Evolutionary conservation across 1,284 basidiomycete genomes (phyloP).

Genomic region (Fomitopsis schrenkii): DNA sequence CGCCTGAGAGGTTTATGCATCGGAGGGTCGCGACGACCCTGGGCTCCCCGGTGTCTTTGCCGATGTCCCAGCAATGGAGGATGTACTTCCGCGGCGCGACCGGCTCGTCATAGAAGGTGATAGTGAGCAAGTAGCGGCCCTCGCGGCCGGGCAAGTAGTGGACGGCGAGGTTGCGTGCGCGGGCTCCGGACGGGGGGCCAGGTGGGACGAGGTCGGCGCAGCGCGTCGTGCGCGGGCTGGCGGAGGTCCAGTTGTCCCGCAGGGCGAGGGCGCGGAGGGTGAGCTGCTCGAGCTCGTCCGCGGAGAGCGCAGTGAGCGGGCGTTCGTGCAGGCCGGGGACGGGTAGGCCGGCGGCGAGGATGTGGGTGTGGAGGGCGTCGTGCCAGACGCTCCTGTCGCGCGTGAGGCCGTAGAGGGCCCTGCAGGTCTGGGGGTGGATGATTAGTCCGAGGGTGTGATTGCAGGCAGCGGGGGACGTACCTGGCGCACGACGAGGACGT

Average conservation of each 20-base stretch:
- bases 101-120: slow-evolving; percentile 28
- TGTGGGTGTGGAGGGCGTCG: slow-evolving; percentile 36
- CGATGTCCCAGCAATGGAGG: slow-evolving; percentile 52
- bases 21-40: slow-evolving; percentile 13
- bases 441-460: neutral
- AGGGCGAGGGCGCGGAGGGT: slow-evolving; percentile 35
- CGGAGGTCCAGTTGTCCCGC: slow-evolving; percentile 44
- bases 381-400: slow-evolving; percentile 48
- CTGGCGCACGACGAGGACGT: slow-evolving; percentile 13
- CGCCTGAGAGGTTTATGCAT: slow-evolving; percentile 12
- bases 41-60: neutral
- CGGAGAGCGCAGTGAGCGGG: slow-evolving; percentile 30
- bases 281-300: slow-evolving; percentile 39
- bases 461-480: slow-evolving; percentile 1
- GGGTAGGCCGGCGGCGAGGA: slow-evolving; percentile 43
- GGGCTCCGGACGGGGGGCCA: slow-evolving; percentile 17
- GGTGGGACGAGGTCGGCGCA: slow-evolving; percentile 23
- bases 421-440: slow-evolving; percentile 45
- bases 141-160: slow-evolving; percentile 39
- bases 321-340: slow-evolving; percentile 33
- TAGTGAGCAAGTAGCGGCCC: slow-evolving; percentile 41
- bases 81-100: slow-evolving; percentile 24
- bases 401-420: slow-evolving; percentile 36
- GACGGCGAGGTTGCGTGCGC: slow-evolving; percentile 34
- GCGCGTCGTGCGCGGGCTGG: slow-evolving; percentile 31